Evolutionary conservation across 1,284 basidiomycete genomes (phyloP), one percentile per base, ranked within the genome.

Genomic region (Trametes hirsuta): DNA sequence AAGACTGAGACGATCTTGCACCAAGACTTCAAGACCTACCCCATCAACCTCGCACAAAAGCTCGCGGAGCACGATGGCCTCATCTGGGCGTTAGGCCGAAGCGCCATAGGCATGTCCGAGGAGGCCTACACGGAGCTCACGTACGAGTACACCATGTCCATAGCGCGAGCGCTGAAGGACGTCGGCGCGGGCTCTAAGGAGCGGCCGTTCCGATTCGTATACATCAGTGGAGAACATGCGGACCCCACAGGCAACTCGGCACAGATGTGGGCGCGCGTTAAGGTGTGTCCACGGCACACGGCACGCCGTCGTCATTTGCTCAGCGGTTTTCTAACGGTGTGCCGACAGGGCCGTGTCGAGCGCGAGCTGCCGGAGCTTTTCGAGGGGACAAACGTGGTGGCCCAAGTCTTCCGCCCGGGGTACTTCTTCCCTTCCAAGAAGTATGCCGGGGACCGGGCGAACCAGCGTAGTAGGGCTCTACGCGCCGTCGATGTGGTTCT

Each of bases 11-110:
- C 67, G 4, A 68, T 79, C 55, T 57, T 76, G 25, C 71, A 76
- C 58, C 55, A 65, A 3, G 73, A 79, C 63, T 79, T 79, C 64
- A 55, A 70, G 15, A 47, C 70, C 5, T 79, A 78, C 62, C 63
- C 76, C 1, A 21, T 69, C 1, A 71, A 74, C 18, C 68, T 79
- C 30, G 68, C 70, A 15, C 50, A 59, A 5, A 68, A 59, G 25
- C 72, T 79, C 34, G 73, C 69, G 0, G 66, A 69, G 47, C 75
- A 78, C 55, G 77, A 79, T 53, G 77, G 74, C 6, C 75, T 75
- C 62, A 68, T 80, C 9, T 80, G 78, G 78, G 77, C 77, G 21
- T 68, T 77, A 15, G 78, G 78, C 0, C 71, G 64, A 47, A 68
- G 68, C 25, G 58, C 72, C 0, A 22, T 61, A 1, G 77, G 77